Base-by-base conservation (phyloP, 1,284 basidiomycete genomes). In the Ceratobasidium sp. region DNA sequence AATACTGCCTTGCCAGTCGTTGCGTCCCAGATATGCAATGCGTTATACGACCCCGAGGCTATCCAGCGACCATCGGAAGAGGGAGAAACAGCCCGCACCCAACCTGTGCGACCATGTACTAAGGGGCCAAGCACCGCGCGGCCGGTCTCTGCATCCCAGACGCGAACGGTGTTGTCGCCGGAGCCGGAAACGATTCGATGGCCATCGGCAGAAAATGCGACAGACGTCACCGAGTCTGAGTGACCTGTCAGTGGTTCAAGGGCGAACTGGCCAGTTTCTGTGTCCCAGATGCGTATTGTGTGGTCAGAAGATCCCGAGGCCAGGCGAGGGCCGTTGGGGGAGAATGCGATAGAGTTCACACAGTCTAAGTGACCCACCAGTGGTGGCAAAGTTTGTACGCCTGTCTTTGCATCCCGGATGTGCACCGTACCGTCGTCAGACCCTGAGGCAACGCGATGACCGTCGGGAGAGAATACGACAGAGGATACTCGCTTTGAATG, bases 341-440 rank as follows among this genome's bases (percentile, higher is more conserved):
- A 81, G 56, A 84, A 80, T 43, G 81, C 81, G 58, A 84, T 81
- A 31, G 80, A 80, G 1, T 78, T 79, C 9, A 84, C 82, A 8
- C 43, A 29, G 29, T 34, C 37, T 4, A 16, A 56, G 29, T 74
- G 72, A 8, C 72, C 75, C 49, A 49, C 62, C 9, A 63, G 61
- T 14, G 29, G 56, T 16, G 8, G 13, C 4, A 31, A 16, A 5
- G 22, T 43, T 16, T 22, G 22, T 31, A 19, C 24, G 6, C 56
- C 68, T 22, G 22, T 39, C 19, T 27, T n/a, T 34, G 54, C 43
- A 49, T 69, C 54, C 74, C 74, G 69, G 16, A 74, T 2, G 24
- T 54, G 49, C 16, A 74, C 9, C 7, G 65, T 71, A 13, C 27
- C 14, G 24, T 69, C 54, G 4, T 29, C 11, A n/a, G 53, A 62